phyloP scores from a whole-genome alignment of 164 flowering plant species.

The Magnolia officinalis region DNA sequence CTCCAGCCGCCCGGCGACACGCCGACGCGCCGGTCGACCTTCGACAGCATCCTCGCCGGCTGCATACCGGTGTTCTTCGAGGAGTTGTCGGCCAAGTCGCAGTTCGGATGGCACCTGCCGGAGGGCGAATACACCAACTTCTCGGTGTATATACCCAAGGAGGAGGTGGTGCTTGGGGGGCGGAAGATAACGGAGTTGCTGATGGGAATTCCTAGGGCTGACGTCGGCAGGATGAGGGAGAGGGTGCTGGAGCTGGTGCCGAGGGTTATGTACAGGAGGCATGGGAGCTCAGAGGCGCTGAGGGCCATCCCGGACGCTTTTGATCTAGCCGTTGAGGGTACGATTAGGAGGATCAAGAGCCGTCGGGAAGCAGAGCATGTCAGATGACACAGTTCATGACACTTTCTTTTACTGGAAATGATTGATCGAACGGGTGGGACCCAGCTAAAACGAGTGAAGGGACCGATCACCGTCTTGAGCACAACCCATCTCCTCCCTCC shows the following conservation, averaged over 20 bases:
- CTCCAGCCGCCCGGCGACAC: slow-evolving; percentile 98
- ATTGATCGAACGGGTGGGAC: no score
- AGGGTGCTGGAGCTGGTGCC: slow-evolving; percentile 70
- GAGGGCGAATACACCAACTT: slow-evolving; percentile 52
- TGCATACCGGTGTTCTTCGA: slow-evolving; percentile 98
- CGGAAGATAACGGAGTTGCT: slow-evolving; percentile 64
- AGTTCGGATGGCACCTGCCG: slow-evolving; percentile 85
- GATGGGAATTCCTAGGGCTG: slow-evolving; percentile 45
- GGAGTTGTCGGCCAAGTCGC: slow-evolving; percentile 63
- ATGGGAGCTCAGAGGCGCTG: slow-evolving; percentile 63
- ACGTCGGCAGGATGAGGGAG: slow-evolving; percentile 79
- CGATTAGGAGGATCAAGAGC: slow-evolving; percentile 40
- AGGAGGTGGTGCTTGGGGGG: slow-evolving; percentile 86
- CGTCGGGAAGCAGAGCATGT: background rate
- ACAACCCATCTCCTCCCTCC: no score
- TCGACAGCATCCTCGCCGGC: slow-evolving; percentile 78
- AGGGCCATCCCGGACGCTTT: slow-evolving; percentile 69
- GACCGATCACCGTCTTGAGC: no score
- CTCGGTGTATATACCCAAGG: slow-evolving; percentile 79
- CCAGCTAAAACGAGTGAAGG: no score
- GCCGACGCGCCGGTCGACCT: slow-evolving; percentile 81
- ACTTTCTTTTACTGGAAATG: no score
- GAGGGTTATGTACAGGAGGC: slow-evolving; percentile 68
- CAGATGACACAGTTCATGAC: no score
- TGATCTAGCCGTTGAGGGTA: slow-evolving; percentile 81